Percentiles rank a stretch among this genome's conserved stretches.
Conservation (phyloP, 257 asterid genomes). For the Plantago major region DNA sequence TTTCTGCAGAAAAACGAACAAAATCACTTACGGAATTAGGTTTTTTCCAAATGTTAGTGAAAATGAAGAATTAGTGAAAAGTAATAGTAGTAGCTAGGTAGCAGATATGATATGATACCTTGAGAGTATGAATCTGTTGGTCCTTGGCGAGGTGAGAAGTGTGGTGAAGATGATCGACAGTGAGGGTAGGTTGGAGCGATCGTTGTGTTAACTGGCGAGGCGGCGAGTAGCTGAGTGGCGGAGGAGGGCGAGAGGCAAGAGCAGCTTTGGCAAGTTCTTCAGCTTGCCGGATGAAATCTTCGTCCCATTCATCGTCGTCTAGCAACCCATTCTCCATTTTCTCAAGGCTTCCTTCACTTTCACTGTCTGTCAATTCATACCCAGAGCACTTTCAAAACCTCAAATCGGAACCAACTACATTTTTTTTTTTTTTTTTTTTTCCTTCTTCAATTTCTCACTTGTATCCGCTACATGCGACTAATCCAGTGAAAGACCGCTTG, state of each 20-base stretch:
- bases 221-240: slow-evolving; percentile 55
- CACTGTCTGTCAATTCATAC: too few species aligned
- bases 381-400: too few species aligned
- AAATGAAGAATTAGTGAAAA: too few species aligned
- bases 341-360: slow-evolving; percentile 5
- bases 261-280: slow-evolving; percentile 41
- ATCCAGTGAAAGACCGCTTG: too few species aligned
- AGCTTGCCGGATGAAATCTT: slow-evolving; percentile 43
- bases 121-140: slow-evolving; percentile 40
- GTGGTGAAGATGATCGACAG: slow-evolving; percentile 7
- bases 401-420: too few species aligned
- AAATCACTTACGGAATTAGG: too few species aligned
- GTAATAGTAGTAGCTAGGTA: neutral
- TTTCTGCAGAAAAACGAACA: slow-evolving; percentile 39
- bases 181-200: slow-evolving; percentile 22
- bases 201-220: slow-evolving; percentile 87
- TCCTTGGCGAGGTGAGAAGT: slow-evolving; percentile 24
- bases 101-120: slow-evolving; percentile 32
- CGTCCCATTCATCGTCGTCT: slow-evolving; percentile 62
- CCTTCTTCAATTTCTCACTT: too few species aligned
- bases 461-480: too few species aligned
- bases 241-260: slow-evolving; percentile 17
- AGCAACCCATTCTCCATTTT: slow-evolving; percentile 60
- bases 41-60: too few species aligned
- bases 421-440: too few species aligned